These are phyloP conservation scores for Quercus engelmannii DNA, from an alignment of 306 rosid genomes.

Conservation along the genomic window DNA sequence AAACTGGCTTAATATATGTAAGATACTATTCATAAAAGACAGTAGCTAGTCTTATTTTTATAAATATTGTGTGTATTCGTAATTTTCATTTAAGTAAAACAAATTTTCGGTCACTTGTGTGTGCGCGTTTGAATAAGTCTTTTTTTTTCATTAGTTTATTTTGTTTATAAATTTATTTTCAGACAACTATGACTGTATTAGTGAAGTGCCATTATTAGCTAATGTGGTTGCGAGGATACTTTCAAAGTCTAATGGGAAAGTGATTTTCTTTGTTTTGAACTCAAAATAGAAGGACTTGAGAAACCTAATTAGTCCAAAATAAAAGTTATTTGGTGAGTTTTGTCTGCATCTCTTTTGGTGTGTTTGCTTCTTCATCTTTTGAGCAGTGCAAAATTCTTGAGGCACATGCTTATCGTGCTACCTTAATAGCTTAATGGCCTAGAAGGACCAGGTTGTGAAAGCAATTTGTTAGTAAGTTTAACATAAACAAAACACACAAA, in stretches of 20 bases:
- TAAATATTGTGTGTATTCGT: no score
- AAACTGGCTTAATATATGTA: no score
- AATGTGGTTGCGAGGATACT: background rate
- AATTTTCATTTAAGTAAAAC: no score
- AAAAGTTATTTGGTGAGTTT: background rate
- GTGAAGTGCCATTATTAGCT: no score
- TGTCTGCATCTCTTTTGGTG: background rate
- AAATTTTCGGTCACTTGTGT: background rate
- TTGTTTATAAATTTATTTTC: no score
- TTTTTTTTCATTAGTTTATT: no score
- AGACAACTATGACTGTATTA: no score
- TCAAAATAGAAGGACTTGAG: background rate
- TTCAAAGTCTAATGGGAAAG: background rate
- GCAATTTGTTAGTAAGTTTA: background rate
- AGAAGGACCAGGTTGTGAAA: background rate
- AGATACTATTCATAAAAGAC: no score
- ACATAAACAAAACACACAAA: background rate
- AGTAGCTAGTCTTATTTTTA: no score
- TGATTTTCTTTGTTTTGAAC: background rate
- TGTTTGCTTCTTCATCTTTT: background rate
- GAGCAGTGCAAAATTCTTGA: background rate
- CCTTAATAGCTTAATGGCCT: background rate
- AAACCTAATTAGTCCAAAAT: background rate
- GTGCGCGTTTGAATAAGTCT: background rate
- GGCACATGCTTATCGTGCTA: background rate